Base-by-base conservation (phyloP, 768 basidiomycete species). In the Collybiopsis luxurians region DNA sequence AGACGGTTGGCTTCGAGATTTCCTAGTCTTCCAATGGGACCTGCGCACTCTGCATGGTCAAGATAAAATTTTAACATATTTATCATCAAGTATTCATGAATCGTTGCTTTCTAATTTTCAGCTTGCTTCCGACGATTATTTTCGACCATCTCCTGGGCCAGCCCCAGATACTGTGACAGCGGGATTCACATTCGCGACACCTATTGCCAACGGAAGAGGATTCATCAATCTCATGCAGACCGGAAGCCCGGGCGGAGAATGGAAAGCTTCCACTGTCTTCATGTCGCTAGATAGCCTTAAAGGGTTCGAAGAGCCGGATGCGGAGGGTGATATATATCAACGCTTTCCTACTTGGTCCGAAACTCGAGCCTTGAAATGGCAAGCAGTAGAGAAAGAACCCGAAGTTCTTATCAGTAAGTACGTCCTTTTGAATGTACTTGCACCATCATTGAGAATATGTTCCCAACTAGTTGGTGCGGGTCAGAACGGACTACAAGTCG, bases 401-500 rank as follows among this genome's bases (percentile, higher is more conserved):
- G 23, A 55, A 12, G 54, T 55, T 21, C 24, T 55, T 4, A 30
- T n/a, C n/a, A 34, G 31, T 48, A 6, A n/a, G 47, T 48, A 48
- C 27, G 47, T 48, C 47, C 17, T 13, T 23, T 46, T 27, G 9
- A 21, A 10, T 48, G 7, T 26, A 4, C 26, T 5, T 34, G 5
- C 13, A 34, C 13, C 31, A 6, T 34, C 31, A 6, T 34, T 34
- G 5, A 6, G 5, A 6, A 6, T 13, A 13, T 13, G 6, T 34
- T 34, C 31, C 13, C 31, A 34, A 45, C 17, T 49, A 77, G 76
- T 80, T 21, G 79, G 79, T 21, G 76, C 57, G 0, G 79, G 75
- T 1, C 79, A 80, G 56, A 71, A 66, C 12, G 79, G 79, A 11
- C 63, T 80, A n/a, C 69, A 69, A 13, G 56, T 77, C 9, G 79